Conservation (phyloP, 2,329 filamentous ascomycete species). For the Colletotrichum theobromicola region DNA sequence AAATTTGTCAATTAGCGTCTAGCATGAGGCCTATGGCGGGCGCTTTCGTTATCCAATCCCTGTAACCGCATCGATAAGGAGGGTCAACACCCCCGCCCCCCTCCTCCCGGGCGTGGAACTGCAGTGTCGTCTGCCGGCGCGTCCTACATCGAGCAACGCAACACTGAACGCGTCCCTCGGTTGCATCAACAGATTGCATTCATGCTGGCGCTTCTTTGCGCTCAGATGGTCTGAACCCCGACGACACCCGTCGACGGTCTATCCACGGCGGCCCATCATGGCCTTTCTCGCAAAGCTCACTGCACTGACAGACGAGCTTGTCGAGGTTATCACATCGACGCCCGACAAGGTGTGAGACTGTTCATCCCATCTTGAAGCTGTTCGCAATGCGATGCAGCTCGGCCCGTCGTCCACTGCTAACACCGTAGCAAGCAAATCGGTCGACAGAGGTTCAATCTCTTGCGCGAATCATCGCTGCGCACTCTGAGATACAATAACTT, state of each 20-base stretch:
- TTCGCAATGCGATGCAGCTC: constrained; percentile 4
- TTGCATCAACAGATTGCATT: not conserved
- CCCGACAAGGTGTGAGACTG: constrained; percentile 51
- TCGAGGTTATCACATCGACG: constrained; percentile 66
- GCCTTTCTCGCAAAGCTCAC: constrained; percentile 71
- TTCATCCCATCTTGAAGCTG: not conserved
- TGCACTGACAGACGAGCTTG: constrained; percentile 72
- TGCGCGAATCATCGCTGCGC: constrained; percentile 55
- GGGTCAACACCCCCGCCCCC: constrained; percentile 1
- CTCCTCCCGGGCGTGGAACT: not conserved
- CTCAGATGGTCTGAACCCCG: not conserved
- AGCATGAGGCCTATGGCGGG: not conserved
- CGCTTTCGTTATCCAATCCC: constrained; percentile 4
- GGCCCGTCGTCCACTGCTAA: not conserved
- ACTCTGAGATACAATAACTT: constrained; percentile 60
- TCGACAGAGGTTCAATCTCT: constrained; percentile 42
- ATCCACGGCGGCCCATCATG: constrained; percentile 54
- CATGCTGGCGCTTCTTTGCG: not conserved
- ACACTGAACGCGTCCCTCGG: not conserved
- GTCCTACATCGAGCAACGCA: not conserved
- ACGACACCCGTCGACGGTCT: not conserved
- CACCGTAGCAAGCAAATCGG: constrained; percentile 26
- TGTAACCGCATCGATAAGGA: constrained; percentile 12
- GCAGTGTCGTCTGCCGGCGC: not conserved
- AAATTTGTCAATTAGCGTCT: constrained; percentile 19